A percentile compares a stretch with the other conserved stretches of the same genome.
phyloP scores from a whole-genome alignment of 495 filamentous ascomycete genomes.

The Hyaloscypha finlandica region DNA sequence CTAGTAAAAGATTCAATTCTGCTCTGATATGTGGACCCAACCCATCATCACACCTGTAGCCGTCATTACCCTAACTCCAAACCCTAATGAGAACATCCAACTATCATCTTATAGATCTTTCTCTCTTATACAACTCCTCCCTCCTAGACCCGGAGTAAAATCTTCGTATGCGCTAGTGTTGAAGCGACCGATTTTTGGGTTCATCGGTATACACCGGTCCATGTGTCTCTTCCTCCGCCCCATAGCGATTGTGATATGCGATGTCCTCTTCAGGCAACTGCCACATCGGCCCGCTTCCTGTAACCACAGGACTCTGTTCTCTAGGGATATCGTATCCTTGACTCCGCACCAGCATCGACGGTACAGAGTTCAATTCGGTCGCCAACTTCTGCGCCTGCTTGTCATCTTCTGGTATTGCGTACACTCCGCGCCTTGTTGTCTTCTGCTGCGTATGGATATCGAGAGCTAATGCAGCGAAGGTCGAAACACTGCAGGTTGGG shows the following conservation, averaged over 20 bases:
- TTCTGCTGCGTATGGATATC: slow-evolving; percentile 51
- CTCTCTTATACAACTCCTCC: too few species aligned
- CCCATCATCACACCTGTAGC: too few species aligned
- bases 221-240: slow-evolving; percentile 24
- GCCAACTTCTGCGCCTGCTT: slow-evolving; percentile 22
- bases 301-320: slow-evolving; percentile 9
- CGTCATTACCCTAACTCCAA: too few species aligned
- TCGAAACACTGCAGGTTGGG: slow-evolving; percentile 34
- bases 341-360: slow-evolving; percentile 1
- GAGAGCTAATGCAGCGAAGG: slow-evolving; percentile 49
- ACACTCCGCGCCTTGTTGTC: slow-evolving; percentile 48
- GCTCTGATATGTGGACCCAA: too few species aligned
- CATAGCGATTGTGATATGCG: slow-evolving; percentile 31
- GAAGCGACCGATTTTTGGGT: slow-evolving; percentile 12
- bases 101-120: too few species aligned
- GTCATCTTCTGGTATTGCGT: slow-evolving; percentile 41
- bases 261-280: slow-evolving; percentile 21
- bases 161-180: neutral
- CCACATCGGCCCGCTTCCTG: neutral
- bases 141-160: too few species aligned
- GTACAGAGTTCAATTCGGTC: slow-evolving; percentile 21
- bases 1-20: too few species aligned
- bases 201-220: slow-evolving; percentile 19
- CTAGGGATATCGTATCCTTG: slow-evolving; percentile 20
- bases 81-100: too few species aligned